These are phyloP conservation scores for Drosera spatulata DNA, from an alignment of 179 eudicot species.

Conservation along the genomic window DNA sequence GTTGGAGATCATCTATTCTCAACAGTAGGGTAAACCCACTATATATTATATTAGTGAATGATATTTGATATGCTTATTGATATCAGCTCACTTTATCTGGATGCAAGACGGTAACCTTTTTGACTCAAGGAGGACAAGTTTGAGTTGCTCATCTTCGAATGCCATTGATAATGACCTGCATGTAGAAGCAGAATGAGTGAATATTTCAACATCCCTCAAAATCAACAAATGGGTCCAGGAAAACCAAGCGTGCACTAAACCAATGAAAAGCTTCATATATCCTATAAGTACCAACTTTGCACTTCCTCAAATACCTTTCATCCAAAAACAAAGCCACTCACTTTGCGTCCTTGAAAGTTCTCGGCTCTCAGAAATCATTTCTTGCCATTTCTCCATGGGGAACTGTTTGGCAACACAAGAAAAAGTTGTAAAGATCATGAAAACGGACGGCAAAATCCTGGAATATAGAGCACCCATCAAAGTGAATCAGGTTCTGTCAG, in stretches of 20 bases:
- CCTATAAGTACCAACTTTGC: background rate
- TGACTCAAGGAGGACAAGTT: background rate
- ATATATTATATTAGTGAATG: no score
- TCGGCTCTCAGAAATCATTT: background rate
- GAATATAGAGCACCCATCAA: conserved; percentile 32
- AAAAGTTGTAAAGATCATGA: conserved; percentile 14
- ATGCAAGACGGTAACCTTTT: background rate
- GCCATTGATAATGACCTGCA: conserved; percentile 1
- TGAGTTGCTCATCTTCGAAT: background rate
- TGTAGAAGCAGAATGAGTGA: background rate
- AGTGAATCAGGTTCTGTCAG: conserved; percentile 37
- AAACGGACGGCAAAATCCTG: conserved; percentile 23
- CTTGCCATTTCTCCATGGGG: conserved; percentile 27
- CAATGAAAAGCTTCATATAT: background rate
- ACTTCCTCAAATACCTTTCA: background rate
- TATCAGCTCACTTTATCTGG: no score
- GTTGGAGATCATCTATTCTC: no score
- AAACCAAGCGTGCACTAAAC: no score
- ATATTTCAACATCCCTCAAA: background rate
- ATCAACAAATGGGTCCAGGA: background rate
- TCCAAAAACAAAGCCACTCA: background rate
- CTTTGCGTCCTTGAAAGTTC: background rate
- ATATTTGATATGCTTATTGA: no score
- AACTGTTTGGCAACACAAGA: conserved; percentile 46
- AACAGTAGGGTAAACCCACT: no score